Evolutionary conservation across 352 stramenopile genomes (phyloP).

Genomic region (Globisporangium okanoganense): DNA sequence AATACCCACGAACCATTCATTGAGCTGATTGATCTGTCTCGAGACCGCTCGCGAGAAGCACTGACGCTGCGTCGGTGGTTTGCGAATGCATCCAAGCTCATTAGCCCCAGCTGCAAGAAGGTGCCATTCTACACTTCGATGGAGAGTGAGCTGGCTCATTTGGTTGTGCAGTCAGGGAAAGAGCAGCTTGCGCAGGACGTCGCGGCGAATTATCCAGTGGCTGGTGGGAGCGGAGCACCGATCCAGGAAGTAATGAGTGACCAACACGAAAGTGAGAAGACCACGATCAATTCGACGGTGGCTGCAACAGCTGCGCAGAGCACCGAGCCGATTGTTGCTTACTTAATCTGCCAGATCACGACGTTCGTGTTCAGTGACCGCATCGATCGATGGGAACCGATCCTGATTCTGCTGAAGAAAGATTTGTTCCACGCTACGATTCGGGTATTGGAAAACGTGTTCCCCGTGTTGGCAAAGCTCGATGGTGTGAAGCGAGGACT

Average conservation of each 20-base stretch:
- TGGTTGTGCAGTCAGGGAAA: constrained; percentile 11
- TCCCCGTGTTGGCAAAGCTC: constrained; percentile 62
- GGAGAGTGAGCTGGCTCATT: constrained; percentile 30
- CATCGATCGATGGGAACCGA: constrained; percentile 79
- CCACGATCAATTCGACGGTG: constrained; percentile 20
- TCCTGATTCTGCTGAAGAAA: constrained; percentile 72
- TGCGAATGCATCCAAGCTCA: constrained; percentile 29
- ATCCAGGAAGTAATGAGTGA: constrained; percentile 18
- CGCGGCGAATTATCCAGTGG: background rate
- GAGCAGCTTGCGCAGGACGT: constrained; percentile 3
- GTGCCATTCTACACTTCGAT: constrained; percentile 58
- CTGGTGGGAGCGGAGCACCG: constrained; percentile 29
- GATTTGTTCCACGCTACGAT: constrained; percentile 55
- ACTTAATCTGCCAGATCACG: constrained; percentile 69
- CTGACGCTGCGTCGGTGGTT: constrained; percentile 79
- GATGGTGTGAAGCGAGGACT: constrained; percentile 33
- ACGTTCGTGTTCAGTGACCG: constrained; percentile 52
- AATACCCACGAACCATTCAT: constrained; percentile 63
- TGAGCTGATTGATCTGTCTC: constrained; percentile 63
- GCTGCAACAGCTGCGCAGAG: constrained; percentile 45
- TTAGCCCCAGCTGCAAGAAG: constrained; percentile 17
- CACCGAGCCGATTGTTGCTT: constrained; percentile 82
- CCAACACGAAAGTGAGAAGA: constrained; percentile 8
- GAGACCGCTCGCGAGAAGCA: constrained; percentile 67
- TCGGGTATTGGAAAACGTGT: constrained; percentile 68